Evolutionary conservation across 2,329 filamentous ascomycete species (phyloP), one percentile per base, ranked within the genome.

Genomic region (Fonsecaea pugnacius): DNA sequence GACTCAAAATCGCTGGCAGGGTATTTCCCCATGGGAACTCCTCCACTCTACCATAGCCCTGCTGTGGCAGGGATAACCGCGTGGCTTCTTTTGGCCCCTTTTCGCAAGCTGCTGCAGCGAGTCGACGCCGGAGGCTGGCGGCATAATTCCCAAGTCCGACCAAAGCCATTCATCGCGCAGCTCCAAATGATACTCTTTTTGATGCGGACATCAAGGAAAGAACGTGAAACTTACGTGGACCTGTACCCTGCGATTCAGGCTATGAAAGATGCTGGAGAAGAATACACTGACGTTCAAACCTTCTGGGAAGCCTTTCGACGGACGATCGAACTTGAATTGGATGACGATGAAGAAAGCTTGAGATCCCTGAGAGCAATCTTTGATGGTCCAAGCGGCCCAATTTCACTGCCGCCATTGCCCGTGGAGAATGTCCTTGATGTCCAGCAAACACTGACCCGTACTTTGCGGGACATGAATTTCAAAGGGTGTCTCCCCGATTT

Each of bases 81-180:
- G 1, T 86, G 83, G 81, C 75, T 88, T 64, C 80, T 87, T 61
- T 79, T 87, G 64, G 80, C 79, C n/a, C 85, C 86, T 0, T 84
- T 89, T 71, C 81, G 85, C 65, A 76, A 82, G 46, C 76, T 87
- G 30, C 76, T 88, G 33, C 84, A 86, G 70, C 75, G 74, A 6
- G 75, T 82, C 43, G 73, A 81, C 65, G 74, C 80, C 3, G 75
- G 82, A n/a, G 77, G 82, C 63, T 79, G 81, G 59, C 74, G 79
- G 27, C 74, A 72, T 4, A 78, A 83, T 38, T 78, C 80, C 12
- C 77, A 80, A 27, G 69, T 74, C 46, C 80, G 77, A 54, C 83
- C 83, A 0, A 83, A 80, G 70, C 83, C 83, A 4, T 70, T 86
- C 8, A 78, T 83, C 27, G 75, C 77, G 64, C 82, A 81, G 12